These are phyloP conservation scores for Lyophyllum semitale DNA, from an alignment of 768 basidiomycete genomes.

Conservation along the genomic window DNA sequence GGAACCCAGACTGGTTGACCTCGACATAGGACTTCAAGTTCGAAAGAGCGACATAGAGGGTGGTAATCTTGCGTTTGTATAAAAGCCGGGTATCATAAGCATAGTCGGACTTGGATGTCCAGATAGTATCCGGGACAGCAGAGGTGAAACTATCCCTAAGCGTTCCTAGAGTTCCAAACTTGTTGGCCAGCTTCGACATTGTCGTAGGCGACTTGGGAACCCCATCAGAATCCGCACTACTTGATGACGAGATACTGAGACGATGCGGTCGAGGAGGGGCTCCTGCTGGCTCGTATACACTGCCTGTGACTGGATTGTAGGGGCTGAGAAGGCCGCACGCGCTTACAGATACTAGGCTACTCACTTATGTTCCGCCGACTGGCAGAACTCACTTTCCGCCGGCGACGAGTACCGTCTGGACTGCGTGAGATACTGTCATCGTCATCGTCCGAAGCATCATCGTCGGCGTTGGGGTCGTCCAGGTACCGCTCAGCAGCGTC, in stretches of 20 bases:
- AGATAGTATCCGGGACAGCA: constrained; percentile 53
- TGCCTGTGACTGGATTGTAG: background rate
- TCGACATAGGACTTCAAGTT: constrained; percentile 87
- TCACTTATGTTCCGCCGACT: constrained; percentile 17
- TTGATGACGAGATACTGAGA: constrained; percentile 52
- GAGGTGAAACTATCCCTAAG: constrained; percentile 56
- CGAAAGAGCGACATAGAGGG: constrained; percentile 74
- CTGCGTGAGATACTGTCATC: constrained; percentile 42
- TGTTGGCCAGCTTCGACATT: constrained; percentile 45
- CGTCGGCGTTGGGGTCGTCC: constrained; percentile 62
- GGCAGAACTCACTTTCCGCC: constrained; percentile 33
- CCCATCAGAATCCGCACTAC: constrained; percentile 27
- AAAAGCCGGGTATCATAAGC: constrained; percentile 82
- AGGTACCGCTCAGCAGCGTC: constrained; percentile 51
- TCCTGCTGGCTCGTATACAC: constrained; percentile 1
- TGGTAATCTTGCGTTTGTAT: constrained; percentile 88
- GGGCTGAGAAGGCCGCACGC: background rate
- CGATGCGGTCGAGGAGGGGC: constrained; percentile 25
- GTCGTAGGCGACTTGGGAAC: constrained; percentile 11
- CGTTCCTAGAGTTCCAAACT: constrained; percentile 31
- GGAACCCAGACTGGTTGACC: constrained; percentile 89
- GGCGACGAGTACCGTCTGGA: constrained; percentile 33
- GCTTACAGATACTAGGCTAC: background rate
- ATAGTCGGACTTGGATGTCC: constrained; percentile 79
- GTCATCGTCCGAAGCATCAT: constrained; percentile 56